A percentile compares a stretch with the other conserved stretches of the same genome.
phyloP scores from a whole-genome alignment of 495 filamentous ascomycete genomes.

The Neurospora tetrasperma region DNA sequence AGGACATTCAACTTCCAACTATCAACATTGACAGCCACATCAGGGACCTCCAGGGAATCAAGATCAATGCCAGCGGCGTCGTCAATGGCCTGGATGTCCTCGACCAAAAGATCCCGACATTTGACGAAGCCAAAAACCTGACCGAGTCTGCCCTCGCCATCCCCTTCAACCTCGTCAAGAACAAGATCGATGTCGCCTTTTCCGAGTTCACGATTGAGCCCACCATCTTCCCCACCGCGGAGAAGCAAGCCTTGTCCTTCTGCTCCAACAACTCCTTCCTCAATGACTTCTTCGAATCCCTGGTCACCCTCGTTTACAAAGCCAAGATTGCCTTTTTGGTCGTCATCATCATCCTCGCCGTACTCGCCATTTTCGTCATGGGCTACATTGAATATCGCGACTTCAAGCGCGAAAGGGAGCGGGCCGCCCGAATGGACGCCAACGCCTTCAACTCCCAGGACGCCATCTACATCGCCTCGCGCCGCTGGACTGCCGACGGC shows the following conservation, averaged over 20 bases:
- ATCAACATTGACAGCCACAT: slow-evolving; percentile 52
- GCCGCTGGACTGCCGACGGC: slow-evolving; percentile 57
- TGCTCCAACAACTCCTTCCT: slow-evolving; percentile 78
- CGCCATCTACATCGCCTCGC: slow-evolving; percentile 75
- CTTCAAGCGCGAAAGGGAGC: slow-evolving; percentile 62
- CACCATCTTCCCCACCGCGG: slow-evolving; percentile 69
- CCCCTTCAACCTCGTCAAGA: slow-evolving; percentile 70
- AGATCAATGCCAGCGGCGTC: slow-evolving; percentile 54
- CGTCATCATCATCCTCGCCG: slow-evolving; percentile 56
- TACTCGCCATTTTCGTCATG: slow-evolving; percentile 66
- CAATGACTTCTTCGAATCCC: slow-evolving; percentile 71
- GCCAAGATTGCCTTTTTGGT: slow-evolving; percentile 67
- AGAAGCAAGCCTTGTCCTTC: slow-evolving; percentile 74
- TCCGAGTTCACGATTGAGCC: slow-evolving; percentile 53
- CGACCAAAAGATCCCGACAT: slow-evolving; percentile 70
- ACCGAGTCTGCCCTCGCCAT: slow-evolving; percentile 57
- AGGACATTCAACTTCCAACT: slow-evolving; percentile 23
- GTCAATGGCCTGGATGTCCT: slow-evolving; percentile 53
- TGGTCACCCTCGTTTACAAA: slow-evolving; percentile 47
- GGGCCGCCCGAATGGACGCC: slow-evolving; percentile 54
- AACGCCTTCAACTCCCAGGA: slow-evolving; percentile 70
- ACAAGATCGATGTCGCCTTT: slow-evolving; percentile 55
- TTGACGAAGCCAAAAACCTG: slow-evolving; percentile 69
- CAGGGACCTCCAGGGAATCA: slow-evolving; percentile 53
- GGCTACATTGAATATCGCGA: slow-evolving; percentile 69